A percentile compares a stretch with the other conserved stretches of the same genome.
Conservation (phyloP, 2,329 filamentous ascomycete genomes). For the Verticillium albo-atrum region DNA sequence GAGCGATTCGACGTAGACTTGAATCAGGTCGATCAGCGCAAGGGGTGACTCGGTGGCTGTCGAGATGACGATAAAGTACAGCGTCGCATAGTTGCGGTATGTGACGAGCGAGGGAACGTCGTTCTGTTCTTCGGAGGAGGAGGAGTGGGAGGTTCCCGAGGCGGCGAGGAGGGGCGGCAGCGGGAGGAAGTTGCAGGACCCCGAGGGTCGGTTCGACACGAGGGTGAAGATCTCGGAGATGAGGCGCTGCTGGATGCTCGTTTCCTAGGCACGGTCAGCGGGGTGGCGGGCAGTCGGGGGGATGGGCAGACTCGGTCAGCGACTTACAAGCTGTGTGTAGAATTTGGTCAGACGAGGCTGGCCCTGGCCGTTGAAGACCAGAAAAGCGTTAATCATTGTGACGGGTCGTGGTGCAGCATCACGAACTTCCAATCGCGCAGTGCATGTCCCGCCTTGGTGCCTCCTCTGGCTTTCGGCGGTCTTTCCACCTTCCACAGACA, state of each 20-base stretch:
- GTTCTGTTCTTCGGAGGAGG: conserved; percentile 65
- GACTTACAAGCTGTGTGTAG: conserved; percentile 84
- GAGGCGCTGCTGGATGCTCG: conserved; percentile 91
- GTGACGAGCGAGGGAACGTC: conserved; percentile 94
- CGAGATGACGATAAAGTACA: conserved; percentile 97
- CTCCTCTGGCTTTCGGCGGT: too few species aligned
- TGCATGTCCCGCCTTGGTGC: neutral
- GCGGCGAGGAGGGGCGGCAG: conserved; percentile 61
- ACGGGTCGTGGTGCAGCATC: conserved; percentile 15
- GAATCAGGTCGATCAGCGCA: conserved; percentile 91
- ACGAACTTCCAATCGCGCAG: too few species aligned
- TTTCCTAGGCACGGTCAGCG: conserved; percentile 61
- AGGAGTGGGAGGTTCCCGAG: conserved; percentile 59
- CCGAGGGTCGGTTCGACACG: conserved; percentile 84
- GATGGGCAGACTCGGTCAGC: neutral
- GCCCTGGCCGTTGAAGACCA: conserved; percentile 98
- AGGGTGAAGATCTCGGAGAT: conserved; percentile 97
- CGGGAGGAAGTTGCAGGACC: conserved; percentile 95
- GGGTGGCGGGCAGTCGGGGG: neutral
- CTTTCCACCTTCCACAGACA: neutral
- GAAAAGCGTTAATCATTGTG: conserved; percentile 93
- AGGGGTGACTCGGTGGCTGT: conserved; percentile 95
- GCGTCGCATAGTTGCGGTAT: conserved; percentile 95
- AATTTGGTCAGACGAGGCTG: conserved; percentile 97
- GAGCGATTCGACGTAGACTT: conserved; percentile 94